Conservation (phyloP, 345 rosid species). For the Ceriops decandra region DNA sequence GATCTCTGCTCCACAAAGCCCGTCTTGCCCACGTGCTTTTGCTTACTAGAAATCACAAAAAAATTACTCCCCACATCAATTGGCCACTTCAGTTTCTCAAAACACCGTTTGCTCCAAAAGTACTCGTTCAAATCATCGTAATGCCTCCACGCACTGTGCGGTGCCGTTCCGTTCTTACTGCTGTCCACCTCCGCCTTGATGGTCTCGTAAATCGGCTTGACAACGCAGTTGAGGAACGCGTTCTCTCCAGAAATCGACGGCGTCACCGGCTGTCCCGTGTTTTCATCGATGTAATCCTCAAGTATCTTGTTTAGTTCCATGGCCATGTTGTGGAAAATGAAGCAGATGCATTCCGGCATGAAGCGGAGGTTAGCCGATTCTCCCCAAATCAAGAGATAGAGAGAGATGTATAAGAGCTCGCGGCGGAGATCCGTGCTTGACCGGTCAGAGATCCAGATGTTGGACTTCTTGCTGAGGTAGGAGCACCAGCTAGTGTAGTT, state of each 20-base stretch:
- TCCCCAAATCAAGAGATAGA: conserved; percentile 83
- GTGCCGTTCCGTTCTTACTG: conserved; percentile 88
- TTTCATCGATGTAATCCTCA: conserved; percentile 76
- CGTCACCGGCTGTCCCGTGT: conserved; percentile 79
- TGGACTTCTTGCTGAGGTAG: conserved; percentile 69
- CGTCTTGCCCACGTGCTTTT: conserved; percentile 80
- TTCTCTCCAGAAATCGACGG: conserved; percentile 78
- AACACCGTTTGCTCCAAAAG: conserved; percentile 89
- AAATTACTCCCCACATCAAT: conserved; percentile 67
- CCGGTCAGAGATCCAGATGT: conserved; percentile 79
- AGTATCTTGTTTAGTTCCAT: conserved; percentile 84
- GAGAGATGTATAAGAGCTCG: conserved; percentile 65
- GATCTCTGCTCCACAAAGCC: conserved; percentile 97
- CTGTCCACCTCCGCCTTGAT: conserved; percentile 73
- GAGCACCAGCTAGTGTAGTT: conserved; percentile 91
- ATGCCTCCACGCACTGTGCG: conserved; percentile 88
- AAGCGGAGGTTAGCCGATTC: conserved; percentile 84
- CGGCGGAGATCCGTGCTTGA: conserved; percentile 54
- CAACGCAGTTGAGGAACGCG: conserved; percentile 62
- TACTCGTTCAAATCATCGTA: conserved; percentile 95
- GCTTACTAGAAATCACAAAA: conserved; percentile 51
- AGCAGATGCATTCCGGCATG: conserved; percentile 85
- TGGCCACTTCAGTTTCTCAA: conserved; percentile 86
- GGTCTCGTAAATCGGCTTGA: conserved; percentile 77
- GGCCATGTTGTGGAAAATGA: conserved; percentile 85